These are phyloP conservation scores for Vararia minispora DNA, from an alignment of 768 basidiomycete genomes.

Conservation along the genomic window DNA sequence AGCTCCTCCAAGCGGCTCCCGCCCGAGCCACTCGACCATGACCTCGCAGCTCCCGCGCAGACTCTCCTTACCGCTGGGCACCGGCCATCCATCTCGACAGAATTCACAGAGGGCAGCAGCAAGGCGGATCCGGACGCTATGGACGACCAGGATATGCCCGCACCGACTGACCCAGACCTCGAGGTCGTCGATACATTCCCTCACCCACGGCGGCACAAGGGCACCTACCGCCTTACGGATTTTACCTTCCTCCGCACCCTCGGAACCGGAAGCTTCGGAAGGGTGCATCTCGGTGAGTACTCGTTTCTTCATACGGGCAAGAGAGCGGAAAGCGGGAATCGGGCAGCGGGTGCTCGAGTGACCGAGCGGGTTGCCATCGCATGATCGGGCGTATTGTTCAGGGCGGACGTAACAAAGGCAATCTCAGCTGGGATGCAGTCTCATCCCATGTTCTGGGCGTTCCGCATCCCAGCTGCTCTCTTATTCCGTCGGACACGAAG, in stretches of 20 bases:
- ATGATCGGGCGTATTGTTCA: too few species aligned
- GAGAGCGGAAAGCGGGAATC: too few species aligned
- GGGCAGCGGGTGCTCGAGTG: too few species aligned
- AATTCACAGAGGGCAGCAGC: constrained; percentile 48
- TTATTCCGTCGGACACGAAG: too few species aligned
- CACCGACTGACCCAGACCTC: background rate
- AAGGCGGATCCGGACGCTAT: constrained; percentile 29
- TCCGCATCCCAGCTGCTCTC: too few species aligned
- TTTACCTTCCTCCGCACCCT: constrained; percentile 75
- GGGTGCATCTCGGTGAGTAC: constrained; percentile 75
- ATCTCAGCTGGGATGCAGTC: background rate
- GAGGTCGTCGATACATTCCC: constrained; percentile 16
- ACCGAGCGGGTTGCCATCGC: too few species aligned
- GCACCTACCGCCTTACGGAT: constrained; percentile 60
- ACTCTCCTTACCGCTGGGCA: constrained; percentile 27
- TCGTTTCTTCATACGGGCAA: background rate
- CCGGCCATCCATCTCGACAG: constrained; percentile 58
- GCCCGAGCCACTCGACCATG: constrained; percentile 12
- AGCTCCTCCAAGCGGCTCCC: too few species aligned
- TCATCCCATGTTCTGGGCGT: background rate
- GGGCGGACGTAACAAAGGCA: too few species aligned
- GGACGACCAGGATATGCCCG: constrained; percentile 21
- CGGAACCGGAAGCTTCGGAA: constrained; percentile 94
- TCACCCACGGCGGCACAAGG: constrained; percentile 40
- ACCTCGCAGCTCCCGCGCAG: constrained; percentile 8